phyloP scores from a whole-genome alignment of 768 basidiomycete genomes.

The Suillus lakei region DNA sequence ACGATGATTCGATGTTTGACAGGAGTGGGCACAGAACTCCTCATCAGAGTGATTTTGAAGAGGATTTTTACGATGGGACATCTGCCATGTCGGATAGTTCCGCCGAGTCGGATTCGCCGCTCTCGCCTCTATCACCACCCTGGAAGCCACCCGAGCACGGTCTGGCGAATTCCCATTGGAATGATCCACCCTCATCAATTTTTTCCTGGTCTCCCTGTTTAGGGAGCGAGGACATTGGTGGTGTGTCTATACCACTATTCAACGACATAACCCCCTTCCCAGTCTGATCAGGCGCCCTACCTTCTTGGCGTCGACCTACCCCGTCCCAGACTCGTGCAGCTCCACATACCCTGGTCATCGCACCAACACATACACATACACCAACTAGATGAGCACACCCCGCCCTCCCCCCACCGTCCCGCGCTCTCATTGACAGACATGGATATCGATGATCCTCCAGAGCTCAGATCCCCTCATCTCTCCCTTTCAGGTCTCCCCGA shows the following conservation, averaged over 20 bases:
- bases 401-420: conserved; percentile 18
- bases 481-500: conserved; percentile 35
- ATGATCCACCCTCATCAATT: conserved; percentile 19
- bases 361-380: conserved; percentile 22
- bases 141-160: conserved; percentile 26
- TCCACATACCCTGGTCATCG: conserved; percentile 29
- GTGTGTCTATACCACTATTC: conserved; percentile 11
- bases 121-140: conserved; percentile 42
- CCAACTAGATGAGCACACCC: conserved; percentile 12
- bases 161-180: conserved; percentile 18
- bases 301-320: conserved; percentile 28
- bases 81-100: conserved; percentile 21
- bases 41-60: conserved; percentile 22
- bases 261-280: conserved; percentile 19
- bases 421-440: conserved; percentile 22
- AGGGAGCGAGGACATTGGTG: conserved; percentile 16
- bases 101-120: conserved; percentile 20
- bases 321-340: conserved; percentile 23
- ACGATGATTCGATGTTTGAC: conserved; percentile 19
- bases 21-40: conserved; percentile 17
- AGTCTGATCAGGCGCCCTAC: conserved; percentile 22
- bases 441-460: conserved; percentile 26
- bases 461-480: conserved; percentile 34
- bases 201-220: conserved; percentile 24
- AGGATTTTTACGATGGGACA: conserved; percentile 20